phyloP scores from a whole-genome alignment of 2,329 filamentous ascomycete genomes.

The Ophidiomyces ophidiicola region DNA sequence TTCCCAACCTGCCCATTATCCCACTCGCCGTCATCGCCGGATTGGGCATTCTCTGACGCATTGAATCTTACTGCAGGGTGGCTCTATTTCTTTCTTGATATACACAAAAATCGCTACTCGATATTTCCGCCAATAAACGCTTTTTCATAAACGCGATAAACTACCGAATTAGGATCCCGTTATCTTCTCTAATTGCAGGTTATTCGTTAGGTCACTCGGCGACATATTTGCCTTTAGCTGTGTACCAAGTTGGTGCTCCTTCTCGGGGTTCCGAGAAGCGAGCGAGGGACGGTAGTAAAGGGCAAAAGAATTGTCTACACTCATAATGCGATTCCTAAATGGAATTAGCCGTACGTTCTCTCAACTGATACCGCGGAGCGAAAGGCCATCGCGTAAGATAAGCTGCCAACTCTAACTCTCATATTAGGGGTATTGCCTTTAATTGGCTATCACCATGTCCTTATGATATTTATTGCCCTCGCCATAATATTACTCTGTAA shows the following conservation, averaged over 20 bases:
- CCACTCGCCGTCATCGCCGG: too few species aligned
- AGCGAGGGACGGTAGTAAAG: slow-evolving; percentile 16
- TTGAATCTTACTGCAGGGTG: too few species aligned
- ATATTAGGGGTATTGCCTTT: slow-evolving; percentile 45
- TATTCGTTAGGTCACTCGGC: neutral
- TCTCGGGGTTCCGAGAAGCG: slow-evolving; percentile 33
- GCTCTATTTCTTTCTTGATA: too few species aligned
- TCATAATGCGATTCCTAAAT: slow-evolving; percentile 21
- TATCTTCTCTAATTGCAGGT: too few species aligned
- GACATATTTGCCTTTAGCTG: neutral
- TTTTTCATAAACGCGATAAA: too few species aligned
- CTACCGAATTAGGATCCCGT: too few species aligned
- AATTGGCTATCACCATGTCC: slow-evolving; percentile 65
- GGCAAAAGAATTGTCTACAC: neutral
- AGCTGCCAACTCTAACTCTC: slow-evolving; percentile 1
- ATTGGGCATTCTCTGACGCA: too few species aligned
- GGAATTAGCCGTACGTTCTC: slow-evolving; percentile 23
- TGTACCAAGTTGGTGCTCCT: slow-evolving; percentile 21
- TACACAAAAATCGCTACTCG: too few species aligned
- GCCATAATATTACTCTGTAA: slow-evolving; percentile 89
- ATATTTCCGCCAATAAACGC: too few species aligned
- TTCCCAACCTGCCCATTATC: too few species aligned
- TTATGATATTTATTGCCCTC: slow-evolving; percentile 93
- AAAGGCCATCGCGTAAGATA: neutral
- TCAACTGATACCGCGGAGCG: neutral